Conservation (phyloP, 208 protist species). For the Leishmania tarentolae region DNA sequence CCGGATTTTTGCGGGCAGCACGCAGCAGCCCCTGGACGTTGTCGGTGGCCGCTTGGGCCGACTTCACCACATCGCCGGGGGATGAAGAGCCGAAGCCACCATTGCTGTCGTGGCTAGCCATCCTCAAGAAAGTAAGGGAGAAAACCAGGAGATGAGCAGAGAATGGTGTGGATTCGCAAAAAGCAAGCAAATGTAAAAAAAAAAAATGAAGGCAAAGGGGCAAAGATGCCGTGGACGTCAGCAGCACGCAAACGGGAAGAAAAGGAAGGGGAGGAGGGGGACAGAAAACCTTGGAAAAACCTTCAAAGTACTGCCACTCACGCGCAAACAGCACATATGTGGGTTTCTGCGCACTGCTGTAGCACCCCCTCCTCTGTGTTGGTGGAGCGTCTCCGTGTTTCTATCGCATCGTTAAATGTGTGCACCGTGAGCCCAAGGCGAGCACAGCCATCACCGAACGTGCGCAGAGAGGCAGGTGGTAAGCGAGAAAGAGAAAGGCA, state of each 20-base stretch:
- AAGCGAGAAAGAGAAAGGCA: not conserved
- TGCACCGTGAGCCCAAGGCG: not conserved
- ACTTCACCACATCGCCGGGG: slow-evolving; percentile 46
- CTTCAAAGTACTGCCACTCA: not conserved
- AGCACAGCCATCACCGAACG: not conserved
- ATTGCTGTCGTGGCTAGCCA: not conserved
- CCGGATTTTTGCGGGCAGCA: slow-evolving; percentile 47
- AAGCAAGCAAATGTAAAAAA: too few relatives aligned
- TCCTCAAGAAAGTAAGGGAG: not conserved
- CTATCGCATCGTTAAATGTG: not conserved
- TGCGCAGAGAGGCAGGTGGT: not conserved
- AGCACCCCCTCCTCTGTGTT: not conserved
- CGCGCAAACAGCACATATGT: not conserved
- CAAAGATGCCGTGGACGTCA: not conserved
- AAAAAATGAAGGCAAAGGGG: too few relatives aligned
- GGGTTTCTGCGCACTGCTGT: not conserved
- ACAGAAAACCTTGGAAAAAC: not conserved
- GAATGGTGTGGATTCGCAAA: not conserved
- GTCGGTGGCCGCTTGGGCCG: slow-evolving; percentile 37
- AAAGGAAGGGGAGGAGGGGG: not conserved
- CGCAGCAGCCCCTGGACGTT: slow-evolving; percentile 37
- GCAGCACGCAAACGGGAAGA: not conserved
- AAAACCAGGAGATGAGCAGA: not conserved
- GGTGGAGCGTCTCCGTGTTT: not conserved
- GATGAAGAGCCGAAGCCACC: slow-evolving; percentile 17